phyloP scores from a whole-genome alignment of 2,329 filamentous ascomycete genomes.

The Huntiella abstrusa region DNA sequence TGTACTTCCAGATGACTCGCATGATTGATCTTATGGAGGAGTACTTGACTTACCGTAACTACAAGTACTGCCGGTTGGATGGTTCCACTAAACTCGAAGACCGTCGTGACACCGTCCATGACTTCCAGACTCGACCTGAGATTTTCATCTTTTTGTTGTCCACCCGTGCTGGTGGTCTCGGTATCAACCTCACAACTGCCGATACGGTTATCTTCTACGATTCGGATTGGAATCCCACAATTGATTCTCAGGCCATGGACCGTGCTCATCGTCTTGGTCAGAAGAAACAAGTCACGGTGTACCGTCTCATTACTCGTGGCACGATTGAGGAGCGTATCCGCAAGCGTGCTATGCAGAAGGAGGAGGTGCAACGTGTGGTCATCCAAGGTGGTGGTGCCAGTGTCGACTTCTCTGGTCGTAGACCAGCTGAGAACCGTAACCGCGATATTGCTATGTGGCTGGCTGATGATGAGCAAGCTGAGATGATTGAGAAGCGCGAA shows the following conservation, averaged over 20 bases:
- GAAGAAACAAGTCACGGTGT: constrained; percentile 89
- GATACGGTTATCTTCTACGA: constrained; percentile 99
- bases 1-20: constrained; percentile 99
- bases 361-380: constrained; percentile 94
- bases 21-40: constrained; percentile 99
- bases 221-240: constrained; percentile 97
- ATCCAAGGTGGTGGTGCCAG: constrained; percentile 80
- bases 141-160: constrained; percentile 96
- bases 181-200: constrained; percentile 90
- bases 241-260: constrained; percentile 98
- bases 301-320: constrained; percentile 86
- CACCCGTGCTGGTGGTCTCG: constrained; percentile 88
- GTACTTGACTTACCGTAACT: constrained; percentile 95
- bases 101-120: constrained; percentile 82
- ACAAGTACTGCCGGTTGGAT: constrained; percentile 93
- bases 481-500: constrained; percentile 82
- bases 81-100: constrained; percentile 96
- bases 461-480: constrained; percentile 89
- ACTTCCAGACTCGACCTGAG: constrained; percentile 86
- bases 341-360: constrained; percentile 91
- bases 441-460: constrained; percentile 99
- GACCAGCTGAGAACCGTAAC: constrained; percentile 74
- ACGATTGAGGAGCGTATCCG: constrained; percentile 97
- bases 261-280: constrained; percentile 94
- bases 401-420: constrained; percentile 90